These are phyloP conservation scores for Aeschynomene evenia DNA, from an alignment of 306 rosid genomes.

Conservation along the genomic window DNA sequence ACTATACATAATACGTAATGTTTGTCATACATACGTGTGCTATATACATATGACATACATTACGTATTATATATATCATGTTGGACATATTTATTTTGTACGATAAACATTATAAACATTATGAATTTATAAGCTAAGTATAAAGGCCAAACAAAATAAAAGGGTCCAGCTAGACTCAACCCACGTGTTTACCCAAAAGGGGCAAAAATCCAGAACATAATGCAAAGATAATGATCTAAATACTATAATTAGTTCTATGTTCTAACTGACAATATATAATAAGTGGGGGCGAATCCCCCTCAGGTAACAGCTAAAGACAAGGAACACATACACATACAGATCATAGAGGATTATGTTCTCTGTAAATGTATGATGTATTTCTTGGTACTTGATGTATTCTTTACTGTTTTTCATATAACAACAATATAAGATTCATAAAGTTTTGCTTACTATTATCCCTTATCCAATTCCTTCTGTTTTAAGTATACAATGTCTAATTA, in stretches of 20 bases:
- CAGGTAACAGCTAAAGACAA: conserved; percentile 42
- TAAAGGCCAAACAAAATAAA: conserved; percentile 26
- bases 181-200: conserved; percentile 35
- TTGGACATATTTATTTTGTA: too few species aligned
- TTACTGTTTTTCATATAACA: conserved; percentile 32
- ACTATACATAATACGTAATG: too few species aligned
- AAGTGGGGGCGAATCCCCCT: conserved; percentile 29
- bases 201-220: conserved; percentile 43
- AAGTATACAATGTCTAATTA: too few species aligned
- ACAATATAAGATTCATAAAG: conserved; percentile 8
- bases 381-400: conserved; percentile 27
- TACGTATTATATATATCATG: too few species aligned
- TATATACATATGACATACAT: too few species aligned
- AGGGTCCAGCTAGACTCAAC: conserved; percentile 27
- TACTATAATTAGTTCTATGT: conserved; percentile 31
- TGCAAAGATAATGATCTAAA: conserved; percentile 36
- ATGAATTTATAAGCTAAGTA: too few species aligned
- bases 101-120: too few species aligned
- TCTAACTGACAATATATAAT: conserved; percentile 15
- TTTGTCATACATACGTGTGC: too few species aligned
- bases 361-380: conserved; percentile 3
- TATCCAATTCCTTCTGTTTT: not conserved
- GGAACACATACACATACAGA: too few species aligned
- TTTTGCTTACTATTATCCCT: not conserved
- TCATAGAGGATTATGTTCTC: conserved; percentile 39